Conservation (phyloP, 495 filamentous ascomycete species). For the Chaetomium tenue region DNA sequence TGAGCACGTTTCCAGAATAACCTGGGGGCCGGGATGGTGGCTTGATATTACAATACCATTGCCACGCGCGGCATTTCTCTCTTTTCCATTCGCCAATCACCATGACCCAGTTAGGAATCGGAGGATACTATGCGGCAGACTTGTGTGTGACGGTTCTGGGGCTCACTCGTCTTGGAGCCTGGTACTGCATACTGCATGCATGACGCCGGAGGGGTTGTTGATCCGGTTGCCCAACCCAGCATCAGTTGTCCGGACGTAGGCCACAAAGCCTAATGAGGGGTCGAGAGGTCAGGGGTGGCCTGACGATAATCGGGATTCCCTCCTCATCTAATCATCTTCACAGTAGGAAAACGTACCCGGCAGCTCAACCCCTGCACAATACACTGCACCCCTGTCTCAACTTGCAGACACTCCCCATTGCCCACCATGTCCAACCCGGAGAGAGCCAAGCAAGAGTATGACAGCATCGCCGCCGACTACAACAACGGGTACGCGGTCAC, state of each 20-base stretch:
- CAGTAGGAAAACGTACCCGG: background rate
- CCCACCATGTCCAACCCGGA: constrained; percentile 1
- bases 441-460: background rate
- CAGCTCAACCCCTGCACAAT: background rate
- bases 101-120: background rate
- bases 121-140: background rate
- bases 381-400: background rate
- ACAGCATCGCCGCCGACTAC: background rate
- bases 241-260: no score
- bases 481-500: background rate
- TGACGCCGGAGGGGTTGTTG: background rate
- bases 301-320: no score
- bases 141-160: background rate
- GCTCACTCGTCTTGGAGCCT: no score
- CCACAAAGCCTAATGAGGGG: no score
- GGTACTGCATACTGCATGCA: background rate
- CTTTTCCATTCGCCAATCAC: background rate
- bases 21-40: background rate
- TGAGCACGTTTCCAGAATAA: constrained; percentile 4
- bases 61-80: background rate
- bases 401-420: background rate
- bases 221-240: background rate
- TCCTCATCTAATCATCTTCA: no score
- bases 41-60: background rate
- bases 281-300: no score